Percentiles rank a stretch among this genome's conserved stretches.
phyloP scores from a whole-genome alignment of 2,329 filamentous ascomycete genomes.

The Pestalotiopsis sp. region DNA sequence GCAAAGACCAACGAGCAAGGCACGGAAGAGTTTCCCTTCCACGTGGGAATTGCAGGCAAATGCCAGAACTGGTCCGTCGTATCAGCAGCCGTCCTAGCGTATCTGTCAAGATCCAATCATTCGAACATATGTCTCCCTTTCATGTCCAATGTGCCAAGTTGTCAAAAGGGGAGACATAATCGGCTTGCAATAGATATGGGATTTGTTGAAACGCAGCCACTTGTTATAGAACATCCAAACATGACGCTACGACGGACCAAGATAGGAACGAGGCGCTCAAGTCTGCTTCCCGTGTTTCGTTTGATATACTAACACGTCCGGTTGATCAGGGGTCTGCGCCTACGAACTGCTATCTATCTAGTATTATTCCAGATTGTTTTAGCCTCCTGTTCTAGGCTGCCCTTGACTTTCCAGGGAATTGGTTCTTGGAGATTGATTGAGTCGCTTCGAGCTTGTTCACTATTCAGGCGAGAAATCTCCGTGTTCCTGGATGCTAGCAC shows the following conservation, averaged over 20 bases:
- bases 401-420: neutral
- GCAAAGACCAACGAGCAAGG: neutral
- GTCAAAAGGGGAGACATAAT: neutral
- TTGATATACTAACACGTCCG: neutral
- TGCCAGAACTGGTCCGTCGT: neutral
- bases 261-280: neutral
- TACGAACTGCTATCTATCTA: neutral
- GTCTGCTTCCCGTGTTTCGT: neutral
- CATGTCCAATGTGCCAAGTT: neutral
- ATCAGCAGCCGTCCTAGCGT: neutral
- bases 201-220: neutral
- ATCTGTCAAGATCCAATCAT: neutral
- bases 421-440: neutral
- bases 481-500: constrained; percentile 3
- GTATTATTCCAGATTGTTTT: neutral
- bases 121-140: neutral
- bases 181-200: neutral
- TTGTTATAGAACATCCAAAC: neutral
- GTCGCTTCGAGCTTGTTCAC: constrained; percentile 6
- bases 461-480: constrained; percentile 10
- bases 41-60: neutral
- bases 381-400: neutral
- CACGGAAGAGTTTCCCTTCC: neutral
- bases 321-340: neutral
- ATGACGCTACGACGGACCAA: neutral